Evolutionary conservation across 1,139 yeast species (phyloP).

Genomic region (Spencermartinsiella ligniputridi): DNA sequence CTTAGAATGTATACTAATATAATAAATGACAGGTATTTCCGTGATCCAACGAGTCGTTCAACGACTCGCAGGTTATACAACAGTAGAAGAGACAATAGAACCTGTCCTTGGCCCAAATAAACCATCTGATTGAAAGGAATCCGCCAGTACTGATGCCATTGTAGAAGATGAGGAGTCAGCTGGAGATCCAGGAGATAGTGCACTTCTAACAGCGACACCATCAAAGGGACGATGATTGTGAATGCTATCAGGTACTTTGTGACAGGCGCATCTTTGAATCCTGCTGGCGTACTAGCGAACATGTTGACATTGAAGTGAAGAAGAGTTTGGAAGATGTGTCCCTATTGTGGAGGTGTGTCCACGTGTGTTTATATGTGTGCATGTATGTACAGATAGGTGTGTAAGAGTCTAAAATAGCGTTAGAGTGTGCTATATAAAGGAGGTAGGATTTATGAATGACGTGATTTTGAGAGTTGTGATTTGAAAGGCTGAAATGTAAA

Average conservation of each 20-base stretch:
- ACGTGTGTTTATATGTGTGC: too few relatives aligned
- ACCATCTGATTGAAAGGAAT: conserved; percentile 50
- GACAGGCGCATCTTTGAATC: conserved; percentile 59
- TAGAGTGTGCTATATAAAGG: too few relatives aligned
- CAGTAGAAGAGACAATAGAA: conserved; percentile 46
- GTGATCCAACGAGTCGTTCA: conserved; percentile 62
- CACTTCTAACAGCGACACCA: conserved; percentile 50
- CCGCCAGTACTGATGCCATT: conserved; percentile 69
- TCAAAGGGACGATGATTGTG: conserved; percentile 45
- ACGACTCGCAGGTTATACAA: conserved; percentile 58
- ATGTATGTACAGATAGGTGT: too few relatives aligned
- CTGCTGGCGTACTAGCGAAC: conserved; percentile 45
- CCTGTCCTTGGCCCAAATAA: conserved; percentile 64
- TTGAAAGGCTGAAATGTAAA: too few relatives aligned
- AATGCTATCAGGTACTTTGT: conserved; percentile 44
- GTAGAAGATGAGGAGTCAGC: conserved; percentile 55
- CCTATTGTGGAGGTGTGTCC: too few relatives aligned
- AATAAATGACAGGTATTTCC: conserved; percentile 44
- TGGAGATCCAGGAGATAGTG: conserved; percentile 53
- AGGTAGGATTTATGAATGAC: too few relatives aligned
- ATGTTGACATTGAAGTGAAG: too few relatives aligned
- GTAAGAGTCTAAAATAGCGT: too few relatives aligned
- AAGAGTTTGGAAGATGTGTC: too few relatives aligned
- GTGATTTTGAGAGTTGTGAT: too few relatives aligned
- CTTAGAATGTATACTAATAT: conserved; percentile 33